A percentile compares a stretch with the other conserved stretches of the same genome.
Conservation (phyloP, 208 protist species). For the Trypanosoma grayi region DNA sequence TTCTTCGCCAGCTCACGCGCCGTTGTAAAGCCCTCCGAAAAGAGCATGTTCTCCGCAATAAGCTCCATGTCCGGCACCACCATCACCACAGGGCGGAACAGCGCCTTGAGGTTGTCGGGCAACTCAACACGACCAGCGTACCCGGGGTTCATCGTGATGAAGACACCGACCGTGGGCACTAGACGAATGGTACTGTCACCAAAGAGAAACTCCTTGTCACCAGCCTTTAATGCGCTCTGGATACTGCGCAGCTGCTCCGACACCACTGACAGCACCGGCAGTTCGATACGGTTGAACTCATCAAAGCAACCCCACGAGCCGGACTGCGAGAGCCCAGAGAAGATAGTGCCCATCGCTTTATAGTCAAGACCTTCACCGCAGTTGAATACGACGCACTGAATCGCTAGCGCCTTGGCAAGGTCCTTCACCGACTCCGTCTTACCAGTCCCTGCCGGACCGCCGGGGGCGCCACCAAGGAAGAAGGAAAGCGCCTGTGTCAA, state of each 20-base stretch:
- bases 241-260: slow-evolving; percentile 98
- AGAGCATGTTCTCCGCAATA: slow-evolving; percentile 99
- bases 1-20: slow-evolving; percentile 97
- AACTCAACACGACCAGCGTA: slow-evolving; percentile 99
- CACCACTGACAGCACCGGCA: slow-evolving; percentile 98
- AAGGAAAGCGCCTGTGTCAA: slow-evolving; percentile 98
- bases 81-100: slow-evolving; percentile 99
- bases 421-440: slow-evolving; percentile 99
- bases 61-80: slow-evolving; percentile 97
- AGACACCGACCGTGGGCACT: slow-evolving; percentile 94
- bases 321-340: slow-evolving; percentile 96
- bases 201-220: slow-evolving; percentile 91
- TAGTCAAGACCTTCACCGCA: slow-evolving; percentile 99
- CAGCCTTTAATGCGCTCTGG: slow-evolving; percentile 90
- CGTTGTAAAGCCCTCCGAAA: slow-evolving; percentile 97
- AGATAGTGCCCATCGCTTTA: slow-evolving; percentile 98
- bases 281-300: slow-evolving; percentile 99
- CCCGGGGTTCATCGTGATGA: slow-evolving; percentile 99
- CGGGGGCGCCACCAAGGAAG: slow-evolving; percentile 95
- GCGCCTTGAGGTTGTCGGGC: slow-evolving; percentile 98
- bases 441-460: slow-evolving; percentile 95
- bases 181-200: slow-evolving; percentile 86
- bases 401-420: slow-evolving; percentile 96
- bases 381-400: slow-evolving; percentile 98
- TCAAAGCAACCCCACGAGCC: slow-evolving; percentile 99